Conservation (phyloP, 352 stramenopile genomes). For the Phytopythium ostracodes region DNA sequence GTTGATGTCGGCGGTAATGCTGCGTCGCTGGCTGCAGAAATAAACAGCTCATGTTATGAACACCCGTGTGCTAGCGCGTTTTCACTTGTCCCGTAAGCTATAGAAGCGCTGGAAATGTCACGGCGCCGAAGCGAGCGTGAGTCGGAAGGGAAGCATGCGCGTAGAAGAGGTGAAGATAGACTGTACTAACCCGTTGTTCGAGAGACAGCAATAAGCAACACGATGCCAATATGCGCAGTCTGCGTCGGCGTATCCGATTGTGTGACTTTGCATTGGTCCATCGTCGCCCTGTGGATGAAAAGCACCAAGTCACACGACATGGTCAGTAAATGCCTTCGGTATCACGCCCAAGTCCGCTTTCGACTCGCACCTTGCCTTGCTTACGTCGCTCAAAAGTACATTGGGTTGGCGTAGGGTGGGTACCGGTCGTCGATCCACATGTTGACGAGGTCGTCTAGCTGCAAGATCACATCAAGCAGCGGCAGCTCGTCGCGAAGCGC, state of each 20-base stretch:
- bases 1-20: not conserved
- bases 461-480: conserved; percentile 52
- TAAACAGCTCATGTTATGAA: not conserved
- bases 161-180: no score
- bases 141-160: no score
- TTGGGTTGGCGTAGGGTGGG: conserved; percentile 59
- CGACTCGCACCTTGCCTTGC: not conserved
- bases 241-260: not conserved
- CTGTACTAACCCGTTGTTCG: no score
- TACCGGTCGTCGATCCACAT: conserved; percentile 74
- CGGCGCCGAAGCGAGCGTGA: no score
- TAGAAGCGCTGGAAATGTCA: no score
- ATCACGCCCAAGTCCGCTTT: not conserved
- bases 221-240: no score
- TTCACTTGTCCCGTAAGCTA: not conserved
- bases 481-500: conserved; percentile 55
- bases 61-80: not conserved
- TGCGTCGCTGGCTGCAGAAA: not conserved
- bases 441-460: conserved; percentile 66
- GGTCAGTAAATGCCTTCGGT: not conserved
- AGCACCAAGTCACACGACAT: no score
- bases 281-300: not conserved
- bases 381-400: conserved; percentile 43
- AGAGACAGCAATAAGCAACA: no score
- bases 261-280: not conserved